Base-by-base conservation (phyloP, 352 stramenopile species). In the Salisapilia sapeloensis region DNA sequence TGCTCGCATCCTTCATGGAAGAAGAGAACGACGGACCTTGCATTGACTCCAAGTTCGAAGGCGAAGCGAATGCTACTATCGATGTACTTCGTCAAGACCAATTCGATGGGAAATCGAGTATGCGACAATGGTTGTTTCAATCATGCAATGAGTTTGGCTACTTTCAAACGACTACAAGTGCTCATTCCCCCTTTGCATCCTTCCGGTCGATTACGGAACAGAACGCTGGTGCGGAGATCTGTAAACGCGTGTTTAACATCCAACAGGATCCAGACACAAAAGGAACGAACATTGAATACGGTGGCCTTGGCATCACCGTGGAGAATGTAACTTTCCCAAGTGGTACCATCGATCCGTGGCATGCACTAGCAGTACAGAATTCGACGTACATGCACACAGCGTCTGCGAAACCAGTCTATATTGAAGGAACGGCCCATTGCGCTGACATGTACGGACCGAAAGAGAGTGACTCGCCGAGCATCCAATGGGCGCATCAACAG, bases 141-240 rank as follows among this genome's bases (percentile, higher is more conserved):
- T 90, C 75, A 13, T 93, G 78, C 53, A 92, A 87, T 42, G 75
- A 93, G 38, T 89, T 93, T 30, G 76, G 76, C 4, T 93, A 85
- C 48, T 89, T 84, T 41, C 74, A 90, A 41, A 84, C 69, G 14
- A 66, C 70, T 8, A 67, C 53, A 12, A 80, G 59, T 29, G 23
- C 34, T 3, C 46, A 40, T 15, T 77, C 72, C 29, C 75, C 69
- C 6, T 86, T 84, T 43, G 51, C 72, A 23, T 49, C 56, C 35
- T 46, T 93, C 15, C 69, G 48, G 36, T 63, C 58, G 2, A 53
- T 81, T n/a, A 86, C 74, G 0, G 53, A 77, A 41, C 53, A 60
- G 16, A 84, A 87, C 37, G 51, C 61, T 6, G 67, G 67, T 6
- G 50, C 57, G 0, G 65, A 83, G 49, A 64, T 93, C 34, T 93